Evolutionary conservation across 2,329 filamentous ascomycete genomes (phyloP).

Genomic region (Sporothrix sp.): DNA sequence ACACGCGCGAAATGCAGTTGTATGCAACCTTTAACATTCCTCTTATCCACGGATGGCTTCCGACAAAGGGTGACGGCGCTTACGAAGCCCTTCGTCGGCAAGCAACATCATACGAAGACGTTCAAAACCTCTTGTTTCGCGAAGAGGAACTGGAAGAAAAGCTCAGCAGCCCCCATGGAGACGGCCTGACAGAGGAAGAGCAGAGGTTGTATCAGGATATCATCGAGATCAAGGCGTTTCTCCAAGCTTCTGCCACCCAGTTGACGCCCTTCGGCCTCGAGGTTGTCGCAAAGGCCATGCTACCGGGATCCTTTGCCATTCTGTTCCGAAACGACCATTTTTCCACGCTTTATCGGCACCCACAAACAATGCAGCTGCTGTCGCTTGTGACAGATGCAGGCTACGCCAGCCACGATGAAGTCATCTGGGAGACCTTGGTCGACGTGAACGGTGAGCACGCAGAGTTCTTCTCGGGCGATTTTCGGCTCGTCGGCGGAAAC

Average conservation of each 20-base stretch:
- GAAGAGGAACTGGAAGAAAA: constrained; percentile 85
- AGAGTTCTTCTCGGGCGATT: constrained; percentile 84
- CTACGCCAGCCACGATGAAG: constrained; percentile 76
- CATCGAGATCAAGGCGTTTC: constrained; percentile 70
- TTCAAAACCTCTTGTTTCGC: constrained; percentile 76
- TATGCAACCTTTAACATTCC: constrained; percentile 86
- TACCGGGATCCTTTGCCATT: constrained; percentile 74
- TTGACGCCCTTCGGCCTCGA: constrained; percentile 73
- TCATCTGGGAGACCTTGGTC: constrained; percentile 90
- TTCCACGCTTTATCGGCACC: constrained; percentile 84
- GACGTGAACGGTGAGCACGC: constrained; percentile 77
- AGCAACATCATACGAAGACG: constrained; percentile 82
- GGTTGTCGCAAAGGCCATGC: constrained; percentile 58
- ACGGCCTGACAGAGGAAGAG: constrained; percentile 59
- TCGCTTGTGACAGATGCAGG: constrained; percentile 89
- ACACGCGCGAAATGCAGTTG: constrained; percentile 78
- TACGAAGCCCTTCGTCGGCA: constrained; percentile 62
- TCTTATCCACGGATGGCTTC: constrained; percentile 87
- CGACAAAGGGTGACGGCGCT: constrained; percentile 54
- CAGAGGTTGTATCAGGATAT: constrained; percentile 77
- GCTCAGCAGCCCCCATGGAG: constrained; percentile 38
- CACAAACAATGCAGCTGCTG: constrained; percentile 62
- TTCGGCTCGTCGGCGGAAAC: constrained; percentile 65
- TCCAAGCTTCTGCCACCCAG: constrained; percentile 74
- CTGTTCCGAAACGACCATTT: constrained; percentile 97